Conservation (phyloP, 2,329 filamentous ascomycete genomes). For the Colletotrichum paranaense region DNA sequence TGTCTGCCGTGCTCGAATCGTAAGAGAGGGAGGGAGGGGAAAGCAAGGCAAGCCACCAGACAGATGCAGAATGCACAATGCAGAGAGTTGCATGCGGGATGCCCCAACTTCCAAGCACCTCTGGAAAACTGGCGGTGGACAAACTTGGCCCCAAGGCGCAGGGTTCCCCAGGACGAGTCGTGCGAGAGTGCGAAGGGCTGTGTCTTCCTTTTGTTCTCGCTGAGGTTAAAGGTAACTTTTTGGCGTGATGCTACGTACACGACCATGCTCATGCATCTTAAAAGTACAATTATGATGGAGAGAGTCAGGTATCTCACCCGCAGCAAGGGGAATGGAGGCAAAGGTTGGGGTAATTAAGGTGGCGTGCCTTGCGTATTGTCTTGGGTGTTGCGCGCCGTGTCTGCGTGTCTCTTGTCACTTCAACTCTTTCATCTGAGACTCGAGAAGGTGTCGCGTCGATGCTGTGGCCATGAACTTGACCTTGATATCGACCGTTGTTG, state of each 20-base stretch:
- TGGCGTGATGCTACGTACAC: background rate
- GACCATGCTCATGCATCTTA: background rate
- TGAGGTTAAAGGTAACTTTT: constrained; percentile 1
- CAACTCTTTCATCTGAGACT: background rate
- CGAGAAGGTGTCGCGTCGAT: background rate
- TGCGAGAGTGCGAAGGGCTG: constrained; percentile 8
- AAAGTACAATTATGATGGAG: background rate
- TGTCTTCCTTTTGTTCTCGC: constrained; percentile 2
- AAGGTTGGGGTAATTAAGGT: constrained; percentile 20
- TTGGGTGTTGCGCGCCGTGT: constrained; percentile 2
- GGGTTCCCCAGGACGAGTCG: constrained; percentile 3
- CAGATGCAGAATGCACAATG: constrained; percentile 13
- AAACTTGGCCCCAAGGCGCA: background rate
- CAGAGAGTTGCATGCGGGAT: constrained; percentile 20
- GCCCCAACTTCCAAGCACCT: background rate
- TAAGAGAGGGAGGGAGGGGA: background rate
- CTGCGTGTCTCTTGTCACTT: background rate
- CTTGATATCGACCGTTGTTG: background rate
- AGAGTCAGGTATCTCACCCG: background rate
- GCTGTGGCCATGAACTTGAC: background rate
- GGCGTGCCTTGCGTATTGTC: constrained; percentile 21
- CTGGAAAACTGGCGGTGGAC: constrained; percentile 19
- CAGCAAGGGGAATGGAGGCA: constrained; percentile 23
- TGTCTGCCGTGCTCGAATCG: background rate
- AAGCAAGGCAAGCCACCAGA: background rate